Conservation (phyloP, 2,329 filamentous ascomycete species). For the Aureobasidium pullulans region DNA sequence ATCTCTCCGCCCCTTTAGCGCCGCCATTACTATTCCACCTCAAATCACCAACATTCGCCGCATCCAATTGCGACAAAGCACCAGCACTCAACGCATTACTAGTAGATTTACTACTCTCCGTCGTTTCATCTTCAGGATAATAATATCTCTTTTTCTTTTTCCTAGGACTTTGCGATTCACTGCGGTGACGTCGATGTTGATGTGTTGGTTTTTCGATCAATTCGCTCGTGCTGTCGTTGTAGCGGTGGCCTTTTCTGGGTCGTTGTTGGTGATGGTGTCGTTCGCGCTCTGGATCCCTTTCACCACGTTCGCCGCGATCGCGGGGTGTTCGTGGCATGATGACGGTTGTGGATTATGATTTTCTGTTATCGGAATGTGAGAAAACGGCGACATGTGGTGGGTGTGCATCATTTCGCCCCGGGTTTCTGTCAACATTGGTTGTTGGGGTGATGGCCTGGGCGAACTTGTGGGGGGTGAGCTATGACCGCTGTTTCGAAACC, state of each 20-base stretch:
- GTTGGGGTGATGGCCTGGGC: neutral
- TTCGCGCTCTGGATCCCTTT: conserved; percentile 18
- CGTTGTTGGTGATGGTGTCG: conserved; percentile 21
- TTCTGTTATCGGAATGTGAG: neutral
- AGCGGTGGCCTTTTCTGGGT: conserved; percentile 26
- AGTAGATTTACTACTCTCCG: conserved; percentile 15
- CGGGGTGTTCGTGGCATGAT: neutral
- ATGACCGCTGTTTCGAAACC: neutral
- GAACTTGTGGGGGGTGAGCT: neutral
- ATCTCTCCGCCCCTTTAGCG: neutral
- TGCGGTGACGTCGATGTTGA: neutral
- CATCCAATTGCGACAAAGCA: conserved; percentile 60
- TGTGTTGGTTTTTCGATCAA: neutral
- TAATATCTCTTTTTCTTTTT: neutral
- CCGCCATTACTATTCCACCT: conserved; percentile 13
- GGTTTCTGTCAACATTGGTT: conserved; percentile 5
- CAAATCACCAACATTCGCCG: conserved; percentile 21
- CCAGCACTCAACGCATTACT: conserved; percentile 42
- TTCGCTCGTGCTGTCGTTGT: conserved; percentile 28
- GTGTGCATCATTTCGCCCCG: neutral
- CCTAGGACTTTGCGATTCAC: neutral
- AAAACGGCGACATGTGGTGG: neutral
- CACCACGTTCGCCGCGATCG: neutral
- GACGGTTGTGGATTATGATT: neutral
- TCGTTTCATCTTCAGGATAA: neutral